These are phyloP conservation scores for Aspergillus incahuasiensis DNA, from an alignment of 495 filamentous ascomycete genomes.

Conservation along the genomic window DNA sequence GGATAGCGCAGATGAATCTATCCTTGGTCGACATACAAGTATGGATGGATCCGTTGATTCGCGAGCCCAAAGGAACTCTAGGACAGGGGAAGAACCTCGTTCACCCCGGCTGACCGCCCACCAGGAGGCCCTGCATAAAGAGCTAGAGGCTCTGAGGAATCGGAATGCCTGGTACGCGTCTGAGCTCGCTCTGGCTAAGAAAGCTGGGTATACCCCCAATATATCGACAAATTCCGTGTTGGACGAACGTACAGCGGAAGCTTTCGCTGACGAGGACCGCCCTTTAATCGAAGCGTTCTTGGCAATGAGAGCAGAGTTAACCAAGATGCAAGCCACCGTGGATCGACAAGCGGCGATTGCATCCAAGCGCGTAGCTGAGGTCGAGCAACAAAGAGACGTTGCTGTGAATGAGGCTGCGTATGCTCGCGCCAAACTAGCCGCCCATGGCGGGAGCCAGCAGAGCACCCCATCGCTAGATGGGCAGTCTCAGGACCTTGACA, in stretches of 20 bases:
- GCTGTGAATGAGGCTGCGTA: conserved; percentile 91
- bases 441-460: conserved; percentile 65
- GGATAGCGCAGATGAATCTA: conserved; percentile 44
- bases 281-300: conserved; percentile 90
- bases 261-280: conserved; percentile 83
- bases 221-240: conserved; percentile 66
- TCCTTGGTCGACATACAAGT: conserved; percentile 39
- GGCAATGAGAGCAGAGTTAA: conserved; percentile 79
- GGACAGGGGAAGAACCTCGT: conserved; percentile 39
- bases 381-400: conserved; percentile 87
- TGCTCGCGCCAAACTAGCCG: conserved; percentile 87
- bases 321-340: conserved; percentile 71
- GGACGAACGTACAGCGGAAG: conserved; percentile 69
- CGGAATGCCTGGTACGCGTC: conserved; percentile 97
- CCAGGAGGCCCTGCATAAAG: conserved; percentile 61
- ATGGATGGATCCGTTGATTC: conserved; percentile 43
- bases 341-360: conserved; percentile 79
- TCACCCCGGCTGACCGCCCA: conserved; percentile 44
- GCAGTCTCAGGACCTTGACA: conserved; percentile 49
- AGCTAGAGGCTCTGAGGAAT: conserved; percentile 75
- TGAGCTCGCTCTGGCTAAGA: conserved; percentile 82
- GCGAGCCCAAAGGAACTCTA: conserved; percentile 37
- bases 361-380: conserved; percentile 83
- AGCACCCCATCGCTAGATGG: conserved; percentile 68
- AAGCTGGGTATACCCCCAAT: conserved; percentile 78